These are phyloP conservation scores for Penstemon eatonii DNA, from an alignment of 257 asterid species.

Conservation along the genomic window DNA sequence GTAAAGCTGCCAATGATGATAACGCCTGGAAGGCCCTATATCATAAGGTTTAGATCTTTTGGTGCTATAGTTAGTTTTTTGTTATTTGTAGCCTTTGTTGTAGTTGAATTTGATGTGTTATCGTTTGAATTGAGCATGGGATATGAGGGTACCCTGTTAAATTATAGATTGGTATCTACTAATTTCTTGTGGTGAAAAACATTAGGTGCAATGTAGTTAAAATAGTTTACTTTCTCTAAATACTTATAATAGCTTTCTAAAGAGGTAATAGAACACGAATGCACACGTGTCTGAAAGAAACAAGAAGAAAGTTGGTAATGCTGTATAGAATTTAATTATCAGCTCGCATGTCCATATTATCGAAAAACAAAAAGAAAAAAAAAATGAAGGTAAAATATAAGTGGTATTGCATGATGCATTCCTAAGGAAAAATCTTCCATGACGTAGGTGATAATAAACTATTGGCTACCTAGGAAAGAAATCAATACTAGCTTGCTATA, in stretches of 20 bases:
- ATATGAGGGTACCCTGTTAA: constrained; percentile 21
- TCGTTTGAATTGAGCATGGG: constrained; percentile 14
- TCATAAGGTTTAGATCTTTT: constrained; percentile 59
- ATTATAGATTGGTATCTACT: neutral
- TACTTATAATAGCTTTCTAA: too few species aligned
- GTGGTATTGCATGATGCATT: constrained; percentile 8
- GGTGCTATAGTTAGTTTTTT: neutral
- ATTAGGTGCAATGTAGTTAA: too few species aligned
- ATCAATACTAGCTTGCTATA: neutral
- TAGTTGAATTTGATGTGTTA: constrained; percentile 10
- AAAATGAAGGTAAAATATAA: neutral
- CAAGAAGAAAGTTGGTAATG: too few species aligned
- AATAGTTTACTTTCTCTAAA: too few species aligned
- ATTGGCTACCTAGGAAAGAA: constrained; percentile 19
- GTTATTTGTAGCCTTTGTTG: neutral
- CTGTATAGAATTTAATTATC: too few species aligned
- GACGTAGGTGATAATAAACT: constrained; percentile 11
- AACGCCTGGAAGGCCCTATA: constrained; percentile 95
- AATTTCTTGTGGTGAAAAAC: neutral
- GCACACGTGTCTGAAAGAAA: too few species aligned
- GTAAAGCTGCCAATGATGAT: constrained; percentile 95
- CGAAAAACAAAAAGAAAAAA: neutral
- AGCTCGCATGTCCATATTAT: neutral
- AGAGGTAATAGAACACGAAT: too few species aligned
- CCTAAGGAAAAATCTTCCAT: neutral